These are phyloP conservation scores for Ogataea dorogensis DNA, from an alignment of 805 yeast species.

Conservation along the genomic window DNA sequence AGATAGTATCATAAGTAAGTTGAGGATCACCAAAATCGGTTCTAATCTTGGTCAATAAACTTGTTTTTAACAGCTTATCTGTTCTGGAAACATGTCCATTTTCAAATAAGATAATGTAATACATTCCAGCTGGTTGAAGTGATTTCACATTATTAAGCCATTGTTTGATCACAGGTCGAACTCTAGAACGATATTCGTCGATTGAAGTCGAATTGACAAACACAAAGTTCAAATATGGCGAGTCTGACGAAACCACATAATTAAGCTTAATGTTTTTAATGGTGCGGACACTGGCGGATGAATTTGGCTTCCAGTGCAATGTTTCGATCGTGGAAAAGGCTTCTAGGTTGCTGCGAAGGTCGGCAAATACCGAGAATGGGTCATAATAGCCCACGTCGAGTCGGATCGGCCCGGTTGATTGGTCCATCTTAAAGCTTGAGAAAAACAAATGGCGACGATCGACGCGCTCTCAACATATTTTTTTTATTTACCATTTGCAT, in stretches of 20 bases:
- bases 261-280: constrained; percentile 56
- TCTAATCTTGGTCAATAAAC: constrained; percentile 31
- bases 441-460: constrained; percentile 1
- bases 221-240: constrained; percentile 57
- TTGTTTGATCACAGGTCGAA: constrained; percentile 75
- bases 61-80: constrained; percentile 31
- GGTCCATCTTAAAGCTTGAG: constrained; percentile 6
- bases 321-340: constrained; percentile 56
- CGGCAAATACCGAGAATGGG: constrained; percentile 60
- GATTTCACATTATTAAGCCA: constrained; percentile 59
- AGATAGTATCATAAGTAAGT: constrained; percentile 35
- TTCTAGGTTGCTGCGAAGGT: constrained; percentile 42
- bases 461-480: constrained; percentile 3
- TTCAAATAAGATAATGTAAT: constrained; percentile 54
- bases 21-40: constrained; percentile 31
- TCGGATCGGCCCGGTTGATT: constrained; percentile 14
- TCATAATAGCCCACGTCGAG: constrained; percentile 63
- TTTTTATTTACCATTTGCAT: neutral
- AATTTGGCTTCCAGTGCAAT: constrained; percentile 63
- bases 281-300: constrained; percentile 56
- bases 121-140: constrained; percentile 51
- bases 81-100: constrained; percentile 22
- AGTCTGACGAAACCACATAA: constrained; percentile 49
- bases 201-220: constrained; percentile 62
- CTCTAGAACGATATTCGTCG: constrained; percentile 75